A percentile compares a stretch with the other conserved stretches of the same genome.
phyloP scores from a whole-genome alignment of 306 rosid species.

The Comarum palustre region DNA sequence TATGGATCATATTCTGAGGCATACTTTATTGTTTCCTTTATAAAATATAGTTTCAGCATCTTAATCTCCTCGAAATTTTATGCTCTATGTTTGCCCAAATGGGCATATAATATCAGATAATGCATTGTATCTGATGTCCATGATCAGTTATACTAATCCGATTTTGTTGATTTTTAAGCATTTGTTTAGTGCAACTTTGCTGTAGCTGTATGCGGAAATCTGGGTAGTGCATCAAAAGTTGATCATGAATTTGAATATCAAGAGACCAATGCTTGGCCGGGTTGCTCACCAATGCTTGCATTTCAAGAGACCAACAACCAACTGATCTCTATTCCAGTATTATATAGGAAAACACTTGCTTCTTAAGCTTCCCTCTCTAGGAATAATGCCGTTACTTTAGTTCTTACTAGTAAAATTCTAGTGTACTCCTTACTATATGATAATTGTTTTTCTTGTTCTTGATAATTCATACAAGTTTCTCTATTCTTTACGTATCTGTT shows the following conservation, averaged over 20 bases:
- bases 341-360: not conserved
- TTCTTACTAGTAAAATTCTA: not conserved
- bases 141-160: slow-evolving; percentile 22
- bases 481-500: not conserved
- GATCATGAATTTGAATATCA: not conserved
- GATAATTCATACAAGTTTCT: not conserved
- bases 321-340: not conserved
- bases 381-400: slow-evolving; percentile 3
- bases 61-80: slow-evolving; percentile 64
- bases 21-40: too few relatives aligned
- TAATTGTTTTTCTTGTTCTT: not conserved
- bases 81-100: slow-evolving; percentile 25
- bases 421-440: not conserved
- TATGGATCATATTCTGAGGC: too few relatives aligned
- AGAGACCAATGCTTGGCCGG: not conserved
- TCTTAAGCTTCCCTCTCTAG: not conserved
- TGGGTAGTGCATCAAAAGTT: not conserved
- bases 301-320: slow-evolving; percentile 16
- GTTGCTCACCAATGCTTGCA: slow-evolving; percentile 8
- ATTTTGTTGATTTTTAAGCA: slow-evolving; percentile 7
- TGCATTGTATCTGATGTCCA: slow-evolving; percentile 31
- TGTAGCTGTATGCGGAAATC: slow-evolving; percentile 1
- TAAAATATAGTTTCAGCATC: slow-evolving; percentile 34
- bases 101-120: slow-evolving; percentile 27
- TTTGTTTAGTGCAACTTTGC: slow-evolving; percentile 1